These are phyloP conservation scores for Sporothrix variecibatus DNA, from an alignment of 2,329 filamentous ascomycete species.

Conservation along the genomic window DNA sequence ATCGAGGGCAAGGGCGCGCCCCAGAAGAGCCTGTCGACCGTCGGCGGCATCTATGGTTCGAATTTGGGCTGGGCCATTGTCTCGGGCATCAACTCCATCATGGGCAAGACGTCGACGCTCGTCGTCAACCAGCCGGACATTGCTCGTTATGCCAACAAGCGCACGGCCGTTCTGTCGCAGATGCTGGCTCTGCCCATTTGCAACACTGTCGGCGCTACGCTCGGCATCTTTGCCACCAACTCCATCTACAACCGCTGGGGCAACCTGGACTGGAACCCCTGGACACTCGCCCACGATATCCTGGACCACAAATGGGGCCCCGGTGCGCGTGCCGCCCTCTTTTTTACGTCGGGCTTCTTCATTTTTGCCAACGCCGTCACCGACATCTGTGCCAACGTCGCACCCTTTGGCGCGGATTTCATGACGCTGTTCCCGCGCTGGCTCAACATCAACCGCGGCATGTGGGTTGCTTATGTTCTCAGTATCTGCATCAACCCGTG, in stretches of 20 bases:
- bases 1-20: not conserved
- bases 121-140: slow-evolving; percentile 49
- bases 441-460: slow-evolving; percentile 42
- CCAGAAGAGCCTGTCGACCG: slow-evolving; percentile 14
- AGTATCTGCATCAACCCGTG: slow-evolving; percentile 33
- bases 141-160: slow-evolving; percentile 44
- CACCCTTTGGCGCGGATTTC: slow-evolving; percentile 43
- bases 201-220: slow-evolving; percentile 44
- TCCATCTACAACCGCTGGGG: slow-evolving; percentile 48
- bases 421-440: slow-evolving; percentile 41
- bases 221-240: slow-evolving; percentile 48
- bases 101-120: slow-evolving; percentile 30
- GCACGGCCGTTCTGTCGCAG: slow-evolving; percentile 45
- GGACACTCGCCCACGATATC: slow-evolving; percentile 33
- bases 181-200: slow-evolving; percentile 45
- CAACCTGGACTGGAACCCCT: slow-evolving; percentile 35
- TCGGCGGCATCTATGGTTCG: slow-evolving; percentile 10
- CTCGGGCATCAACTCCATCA: slow-evolving; percentile 13
- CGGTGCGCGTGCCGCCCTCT: slow-evolving; percentile 28
- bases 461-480: slow-evolving; percentile 62
- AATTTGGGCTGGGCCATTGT: slow-evolving; percentile 18
- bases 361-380: slow-evolving; percentile 32
- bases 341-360: slow-evolving; percentile 32
- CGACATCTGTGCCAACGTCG: slow-evolving; percentile 39
- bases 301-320: slow-evolving; percentile 32